Percentiles rank a stretch among this genome's conserved stretches.
These are phyloP conservation scores for Tolypocladium paradoxum DNA, from an alignment of 2,329 filamentous ascomycete genomes.

Conservation along the genomic window DNA sequence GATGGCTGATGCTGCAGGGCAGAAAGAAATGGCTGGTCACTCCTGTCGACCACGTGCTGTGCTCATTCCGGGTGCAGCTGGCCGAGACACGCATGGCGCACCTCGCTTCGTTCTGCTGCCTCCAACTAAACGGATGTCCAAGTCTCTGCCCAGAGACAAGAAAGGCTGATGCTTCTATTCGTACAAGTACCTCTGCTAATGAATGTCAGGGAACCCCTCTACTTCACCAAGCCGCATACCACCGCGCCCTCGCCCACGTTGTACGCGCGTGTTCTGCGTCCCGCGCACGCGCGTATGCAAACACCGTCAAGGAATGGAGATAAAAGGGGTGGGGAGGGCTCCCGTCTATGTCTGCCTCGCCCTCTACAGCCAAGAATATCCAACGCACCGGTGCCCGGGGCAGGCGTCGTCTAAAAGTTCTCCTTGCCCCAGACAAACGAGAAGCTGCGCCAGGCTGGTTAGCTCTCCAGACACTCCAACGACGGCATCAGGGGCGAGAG, in stretches of 20 bases:
- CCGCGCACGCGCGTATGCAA: neutral
- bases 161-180: neutral
- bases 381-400: neutral
- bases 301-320: neutral
- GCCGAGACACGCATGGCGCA: no score
- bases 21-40: no score
- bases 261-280: neutral
- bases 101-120: no score
- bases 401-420: constrained; percentile 42
- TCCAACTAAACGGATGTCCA: neutral
- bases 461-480: constrained; percentile 3
- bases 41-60: no score
- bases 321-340: neutral
- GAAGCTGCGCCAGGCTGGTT: constrained; percentile 30
- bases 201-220: no score
- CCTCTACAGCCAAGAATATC: neutral
- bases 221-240: neutral
- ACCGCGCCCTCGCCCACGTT: neutral
- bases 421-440: constrained; percentile 60
- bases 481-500: constrained; percentile 5
- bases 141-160: neutral
- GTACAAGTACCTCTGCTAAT: neutral
- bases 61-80: no score
- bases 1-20: no score
- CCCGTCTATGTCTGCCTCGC: neutral